Evolutionary conservation across 441 rosid genomes (phyloP).

Genomic region (Eutrema salsugineum): DNA sequence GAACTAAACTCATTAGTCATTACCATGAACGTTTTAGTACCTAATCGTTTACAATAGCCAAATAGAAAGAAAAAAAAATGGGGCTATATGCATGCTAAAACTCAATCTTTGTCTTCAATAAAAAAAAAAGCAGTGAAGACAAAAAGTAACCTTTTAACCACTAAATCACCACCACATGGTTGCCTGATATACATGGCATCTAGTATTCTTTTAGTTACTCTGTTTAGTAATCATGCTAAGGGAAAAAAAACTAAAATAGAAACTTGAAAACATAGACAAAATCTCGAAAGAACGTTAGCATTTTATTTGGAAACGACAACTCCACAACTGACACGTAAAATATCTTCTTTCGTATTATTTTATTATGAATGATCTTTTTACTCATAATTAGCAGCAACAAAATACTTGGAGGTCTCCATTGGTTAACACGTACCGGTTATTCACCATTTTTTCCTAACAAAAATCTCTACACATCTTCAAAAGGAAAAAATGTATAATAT

Average conservation of each 20-base stretch:
- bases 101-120: neutral
- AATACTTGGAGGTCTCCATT: neutral
- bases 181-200: neutral
- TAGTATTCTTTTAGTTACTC: neutral
- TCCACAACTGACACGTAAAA: neutral
- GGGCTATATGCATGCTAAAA: neutral
- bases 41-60: neutral
- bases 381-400: conserved; percentile 16
- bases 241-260: neutral
- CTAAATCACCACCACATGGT: neutral
- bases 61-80: neutral
- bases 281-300: neutral
- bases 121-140: neutral
- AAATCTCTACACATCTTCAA: neutral
- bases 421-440: conserved; percentile 3
- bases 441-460: conserved; percentile 14
- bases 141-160: neutral
- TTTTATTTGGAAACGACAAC: neutral
- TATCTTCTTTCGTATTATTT: neutral
- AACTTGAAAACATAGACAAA: conserved; percentile 13
- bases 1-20: no score
- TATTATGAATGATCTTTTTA: neutral
- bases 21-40: neutral
- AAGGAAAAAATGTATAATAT: neutral
- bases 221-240: neutral